Percentiles rank a stretch among this genome's conserved stretches.
Conservation (phyloP, 148 eudicot genomes). For the Cornus controversa region DNA sequence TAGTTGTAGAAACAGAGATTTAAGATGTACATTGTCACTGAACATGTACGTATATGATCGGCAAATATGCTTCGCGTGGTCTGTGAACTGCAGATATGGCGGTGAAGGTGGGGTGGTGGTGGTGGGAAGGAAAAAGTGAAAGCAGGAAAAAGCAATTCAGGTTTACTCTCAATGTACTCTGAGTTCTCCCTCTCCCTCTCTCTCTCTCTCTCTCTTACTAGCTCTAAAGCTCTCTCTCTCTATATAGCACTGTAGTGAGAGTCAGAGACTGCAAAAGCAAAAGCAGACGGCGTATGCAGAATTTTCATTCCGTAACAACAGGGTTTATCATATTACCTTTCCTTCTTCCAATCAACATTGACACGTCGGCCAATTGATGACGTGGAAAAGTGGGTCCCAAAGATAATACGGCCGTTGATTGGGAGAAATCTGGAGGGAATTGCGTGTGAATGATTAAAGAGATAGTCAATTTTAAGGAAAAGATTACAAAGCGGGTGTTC, state of each 20-base stretch:
- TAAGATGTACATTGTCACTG: constrained; percentile 11
- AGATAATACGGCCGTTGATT: too few relatives aligned
- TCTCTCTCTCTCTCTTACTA: background rate
- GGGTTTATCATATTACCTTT: background rate
- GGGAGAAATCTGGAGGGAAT: too few relatives aligned
- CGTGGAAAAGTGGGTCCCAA: too few relatives aligned
- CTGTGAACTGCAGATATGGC: background rate
- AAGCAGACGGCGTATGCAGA: background rate
- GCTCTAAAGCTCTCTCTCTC: background rate
- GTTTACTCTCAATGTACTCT: background rate
- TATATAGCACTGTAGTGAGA: too few relatives aligned
- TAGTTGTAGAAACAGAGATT: constrained; percentile 1
- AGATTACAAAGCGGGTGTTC: too few relatives aligned
- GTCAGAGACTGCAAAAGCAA: background rate
- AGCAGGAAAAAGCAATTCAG: background rate
- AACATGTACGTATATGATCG: too few relatives aligned
- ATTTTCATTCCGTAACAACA: background rate
- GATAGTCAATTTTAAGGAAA: too few relatives aligned
- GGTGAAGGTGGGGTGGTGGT: constrained; percentile 9
- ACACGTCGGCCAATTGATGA: too few relatives aligned
- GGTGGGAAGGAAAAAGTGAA: constrained; percentile 2
- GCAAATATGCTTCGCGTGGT: background rate
- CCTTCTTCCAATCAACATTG: too few relatives aligned
- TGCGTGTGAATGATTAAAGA: too few relatives aligned
- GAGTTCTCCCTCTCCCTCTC: background rate